Conservation (phyloP, 306 rosid species). For the Cucumis hystrix region DNA sequence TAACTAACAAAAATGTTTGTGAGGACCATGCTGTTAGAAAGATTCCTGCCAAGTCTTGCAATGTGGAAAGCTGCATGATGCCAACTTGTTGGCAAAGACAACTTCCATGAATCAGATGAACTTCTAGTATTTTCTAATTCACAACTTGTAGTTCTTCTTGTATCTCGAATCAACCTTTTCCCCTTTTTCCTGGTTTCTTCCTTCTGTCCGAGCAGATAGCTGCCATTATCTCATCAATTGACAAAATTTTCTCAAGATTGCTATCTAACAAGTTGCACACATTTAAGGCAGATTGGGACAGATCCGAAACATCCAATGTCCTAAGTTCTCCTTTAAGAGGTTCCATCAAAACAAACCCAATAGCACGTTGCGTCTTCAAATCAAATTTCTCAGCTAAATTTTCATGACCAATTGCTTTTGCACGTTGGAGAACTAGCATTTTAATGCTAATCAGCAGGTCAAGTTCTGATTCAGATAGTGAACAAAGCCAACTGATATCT, state of each 20-base stretch:
- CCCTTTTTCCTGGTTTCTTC: conserved; percentile 15
- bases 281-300: conserved; percentile 16
- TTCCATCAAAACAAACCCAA: conserved; percentile 50
- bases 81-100: background rate
- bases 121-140: background rate
- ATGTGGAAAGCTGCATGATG: background rate
- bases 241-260: conserved; percentile 18
- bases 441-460: conserved; percentile 62
- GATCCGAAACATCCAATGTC: conserved; percentile 19
- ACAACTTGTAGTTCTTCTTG: background rate
- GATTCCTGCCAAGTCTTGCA: background rate
- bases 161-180: background rate
- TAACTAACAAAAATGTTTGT: background rate
- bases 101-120: background rate
- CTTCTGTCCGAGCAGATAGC: conserved; percentile 23
- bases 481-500: conserved; percentile 61
- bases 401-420: conserved; percentile 33
- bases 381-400: conserved; percentile 43
- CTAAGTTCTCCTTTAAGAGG: conserved; percentile 32
- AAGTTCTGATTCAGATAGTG: conserved; percentile 64
- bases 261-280: conserved; percentile 39
- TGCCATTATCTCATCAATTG: conserved; percentile 36
- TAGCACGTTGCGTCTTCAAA: conserved; percentile 54
- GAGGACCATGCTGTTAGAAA: background rate
- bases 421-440: conserved; percentile 37